A percentile compares a stretch with the other conserved stretches of the same genome.
Evolutionary conservation across 2,329 filamentous ascomycete genomes (phyloP).

Genomic region (Colletotrichum melonis): DNA sequence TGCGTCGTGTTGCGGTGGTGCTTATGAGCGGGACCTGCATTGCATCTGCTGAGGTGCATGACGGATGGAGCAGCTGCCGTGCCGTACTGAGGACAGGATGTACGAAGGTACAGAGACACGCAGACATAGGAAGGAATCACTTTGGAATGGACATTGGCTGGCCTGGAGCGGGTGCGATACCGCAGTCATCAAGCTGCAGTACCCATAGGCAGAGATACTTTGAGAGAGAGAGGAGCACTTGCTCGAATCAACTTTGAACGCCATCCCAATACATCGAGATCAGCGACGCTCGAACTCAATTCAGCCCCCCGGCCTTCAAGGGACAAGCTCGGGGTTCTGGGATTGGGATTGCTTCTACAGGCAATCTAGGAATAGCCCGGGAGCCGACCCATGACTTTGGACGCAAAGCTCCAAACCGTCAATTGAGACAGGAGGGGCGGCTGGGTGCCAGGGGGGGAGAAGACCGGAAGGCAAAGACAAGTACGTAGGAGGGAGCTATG

Average conservation of each 20-base stretch:
- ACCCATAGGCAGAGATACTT: background rate
- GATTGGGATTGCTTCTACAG: background rate
- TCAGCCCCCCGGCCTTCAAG: slow-evolving; percentile 5
- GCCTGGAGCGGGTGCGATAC: background rate
- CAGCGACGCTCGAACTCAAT: background rate
- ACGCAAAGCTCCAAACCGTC: slow-evolving; percentile 4
- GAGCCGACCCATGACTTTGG: background rate
- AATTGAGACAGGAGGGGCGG: background rate
- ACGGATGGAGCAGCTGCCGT: background rate
- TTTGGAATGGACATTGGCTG: background rate
- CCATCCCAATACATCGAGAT: background rate
- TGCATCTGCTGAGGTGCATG: slow-evolving; percentile 31
- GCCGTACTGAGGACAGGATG: background rate
- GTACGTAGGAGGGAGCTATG: background rate
- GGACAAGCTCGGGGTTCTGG: background rate
- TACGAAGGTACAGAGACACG: too few relatives aligned
- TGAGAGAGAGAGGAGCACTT: background rate
- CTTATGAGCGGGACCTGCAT: slow-evolving; percentile 16
- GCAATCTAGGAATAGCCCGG: background rate
- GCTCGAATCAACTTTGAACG: background rate
- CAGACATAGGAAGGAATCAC: background rate
- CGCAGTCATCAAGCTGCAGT: background rate
- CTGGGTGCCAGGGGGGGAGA: background rate
- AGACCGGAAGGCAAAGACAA: background rate
- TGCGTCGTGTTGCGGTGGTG: slow-evolving; percentile 12